These are phyloP conservation scores for Pezizomycotina sp. DNA, from an alignment of 2,329 filamentous ascomycete genomes.

Conservation along the genomic window DNA sequence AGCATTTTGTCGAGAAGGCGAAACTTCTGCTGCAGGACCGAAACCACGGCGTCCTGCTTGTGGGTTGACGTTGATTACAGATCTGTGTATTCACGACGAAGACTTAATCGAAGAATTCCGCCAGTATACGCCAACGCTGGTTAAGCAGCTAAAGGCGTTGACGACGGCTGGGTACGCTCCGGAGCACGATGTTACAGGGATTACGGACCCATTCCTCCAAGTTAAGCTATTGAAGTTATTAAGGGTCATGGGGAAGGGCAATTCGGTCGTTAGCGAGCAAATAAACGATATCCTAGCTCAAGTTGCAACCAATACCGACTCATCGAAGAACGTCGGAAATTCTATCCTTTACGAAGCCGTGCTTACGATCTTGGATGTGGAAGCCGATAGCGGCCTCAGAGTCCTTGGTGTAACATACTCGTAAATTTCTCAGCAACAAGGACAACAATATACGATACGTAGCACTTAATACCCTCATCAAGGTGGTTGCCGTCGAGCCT, in stretches of 20 bases:
- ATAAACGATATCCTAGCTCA: slow-evolving; percentile 98
- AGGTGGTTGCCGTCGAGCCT: slow-evolving; percentile 93
- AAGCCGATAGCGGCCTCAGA: slow-evolving; percentile 84
- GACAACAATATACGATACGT: slow-evolving; percentile 99
- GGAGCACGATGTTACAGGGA: slow-evolving; percentile 94
- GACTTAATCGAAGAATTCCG: slow-evolving; percentile 82
- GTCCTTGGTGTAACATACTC: slow-evolving; percentile 96
- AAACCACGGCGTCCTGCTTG: slow-evolving; percentile 93
- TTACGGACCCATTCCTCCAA: slow-evolving; percentile 93
- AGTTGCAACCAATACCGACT: slow-evolving; percentile 94
- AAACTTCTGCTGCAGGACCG: slow-evolving; percentile 66
- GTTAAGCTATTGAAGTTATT: slow-evolving; percentile 85
- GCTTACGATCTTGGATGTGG: slow-evolving; percentile 90
- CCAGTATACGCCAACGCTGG: slow-evolving; percentile 64
- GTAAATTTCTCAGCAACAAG: slow-evolving; percentile 97
- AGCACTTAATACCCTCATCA: slow-evolving; percentile 89
- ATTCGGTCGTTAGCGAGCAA: slow-evolving; percentile 76
- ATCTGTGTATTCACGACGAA: slow-evolving; percentile 88
- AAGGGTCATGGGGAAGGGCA: slow-evolving; percentile 70
- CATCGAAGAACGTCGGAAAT: slow-evolving; percentile 95
- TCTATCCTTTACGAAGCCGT: slow-evolving; percentile 96
- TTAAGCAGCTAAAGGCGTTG: slow-evolving; percentile 78
- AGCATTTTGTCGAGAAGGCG: slow-evolving; percentile 92
- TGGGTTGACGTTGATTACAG: slow-evolving; percentile 76
- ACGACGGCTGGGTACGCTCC: slow-evolving; percentile 93